Evolutionary conservation across 495 filamentous ascomycete species (phyloP).

Genomic region (Penicillium roqueforti): DNA sequence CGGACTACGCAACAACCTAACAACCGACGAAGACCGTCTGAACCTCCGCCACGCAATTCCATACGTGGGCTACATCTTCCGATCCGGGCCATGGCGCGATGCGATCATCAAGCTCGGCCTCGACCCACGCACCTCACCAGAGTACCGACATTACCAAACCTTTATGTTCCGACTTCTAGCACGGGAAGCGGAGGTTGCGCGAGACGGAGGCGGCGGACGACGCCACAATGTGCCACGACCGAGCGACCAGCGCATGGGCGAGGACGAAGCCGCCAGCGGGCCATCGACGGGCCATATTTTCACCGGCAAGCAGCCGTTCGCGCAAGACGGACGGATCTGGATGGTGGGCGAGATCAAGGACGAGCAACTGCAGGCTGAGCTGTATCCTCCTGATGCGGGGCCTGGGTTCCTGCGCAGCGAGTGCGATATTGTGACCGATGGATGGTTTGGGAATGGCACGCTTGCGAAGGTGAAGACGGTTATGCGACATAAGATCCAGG

Average conservation of each 20-base stretch:
- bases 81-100: conserved; percentile 85
- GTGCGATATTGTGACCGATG: conserved; percentile 60
- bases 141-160: conserved; percentile 79
- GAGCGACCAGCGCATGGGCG: background rate
- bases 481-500: conserved; percentile 74
- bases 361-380: conserved; percentile 31
- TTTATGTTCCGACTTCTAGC: conserved; percentile 72
- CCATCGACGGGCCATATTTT: conserved; percentile 60
- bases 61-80: conserved; percentile 85
- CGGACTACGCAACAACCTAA: conserved; percentile 62
- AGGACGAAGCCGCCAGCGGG: background rate
- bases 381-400: conserved; percentile 22
- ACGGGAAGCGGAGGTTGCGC: conserved; percentile 73
- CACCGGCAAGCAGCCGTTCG: conserved; percentile 61
- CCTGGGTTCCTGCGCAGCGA: conserved; percentile 35
- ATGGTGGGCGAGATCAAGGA: conserved; percentile 91
- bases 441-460: conserved; percentile 77
- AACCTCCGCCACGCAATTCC: conserved; percentile 61
- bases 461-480: conserved; percentile 76
- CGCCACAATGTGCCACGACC: conserved; percentile 25
- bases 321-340: conserved; percentile 78
- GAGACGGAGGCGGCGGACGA: conserved; percentile 66
- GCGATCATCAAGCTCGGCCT: conserved; percentile 77
- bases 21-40: conserved; percentile 46
- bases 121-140: conserved; percentile 72